Conservation (phyloP, 768 basidiomycete genomes). For the Hydnomerulius pinastri region DNA sequence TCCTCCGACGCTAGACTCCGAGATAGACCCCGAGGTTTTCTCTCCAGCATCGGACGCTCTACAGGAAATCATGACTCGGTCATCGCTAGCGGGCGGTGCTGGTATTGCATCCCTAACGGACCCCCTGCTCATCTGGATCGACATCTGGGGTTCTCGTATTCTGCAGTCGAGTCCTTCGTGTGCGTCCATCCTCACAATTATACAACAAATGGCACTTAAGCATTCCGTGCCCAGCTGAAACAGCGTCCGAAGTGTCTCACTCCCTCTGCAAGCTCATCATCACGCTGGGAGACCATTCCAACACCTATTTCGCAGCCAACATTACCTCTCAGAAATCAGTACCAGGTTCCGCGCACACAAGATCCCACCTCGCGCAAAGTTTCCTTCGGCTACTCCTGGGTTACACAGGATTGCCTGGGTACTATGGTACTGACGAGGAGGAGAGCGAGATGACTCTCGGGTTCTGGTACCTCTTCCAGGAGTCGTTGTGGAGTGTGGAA, state of each 20-base stretch:
- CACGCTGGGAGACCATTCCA: slow-evolving; percentile 85
- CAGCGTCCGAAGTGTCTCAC: slow-evolving; percentile 57
- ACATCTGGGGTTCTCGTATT: slow-evolving; percentile 52
- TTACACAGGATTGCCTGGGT: slow-evolving; percentile 74
- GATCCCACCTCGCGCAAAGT: slow-evolving; percentile 59
- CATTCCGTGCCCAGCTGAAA: slow-evolving; percentile 19
- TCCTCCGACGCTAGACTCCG: slow-evolving; percentile 30
- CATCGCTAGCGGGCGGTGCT: slow-evolving; percentile 68
- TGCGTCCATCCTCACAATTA: slow-evolving; percentile 23
- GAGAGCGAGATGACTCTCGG: slow-evolving; percentile 85
- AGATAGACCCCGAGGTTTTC: slow-evolving; percentile 55
- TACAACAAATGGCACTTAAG: not conserved
- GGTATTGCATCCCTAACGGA: slow-evolving; percentile 77
- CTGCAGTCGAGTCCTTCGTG: slow-evolving; percentile 38
- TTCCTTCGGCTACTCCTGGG: slow-evolving; percentile 72
- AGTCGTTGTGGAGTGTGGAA: slow-evolving; percentile 75
- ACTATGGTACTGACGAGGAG: slow-evolving; percentile 82
- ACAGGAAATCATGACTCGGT: slow-evolving; percentile 76
- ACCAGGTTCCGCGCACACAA: slow-evolving; percentile 37
- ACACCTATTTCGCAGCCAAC: slow-evolving; percentile 70
- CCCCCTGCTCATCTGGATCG: slow-evolving; percentile 81
- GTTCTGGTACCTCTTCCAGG: slow-evolving; percentile 92
- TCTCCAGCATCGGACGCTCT: slow-evolving; percentile 68
- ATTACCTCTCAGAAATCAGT: slow-evolving; percentile 52
- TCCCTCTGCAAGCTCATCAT: slow-evolving; percentile 80